Evolutionary conservation across 2,329 filamentous ascomycete species (phyloP).

Genomic region (Colletotrichum tropicicola): DNA sequence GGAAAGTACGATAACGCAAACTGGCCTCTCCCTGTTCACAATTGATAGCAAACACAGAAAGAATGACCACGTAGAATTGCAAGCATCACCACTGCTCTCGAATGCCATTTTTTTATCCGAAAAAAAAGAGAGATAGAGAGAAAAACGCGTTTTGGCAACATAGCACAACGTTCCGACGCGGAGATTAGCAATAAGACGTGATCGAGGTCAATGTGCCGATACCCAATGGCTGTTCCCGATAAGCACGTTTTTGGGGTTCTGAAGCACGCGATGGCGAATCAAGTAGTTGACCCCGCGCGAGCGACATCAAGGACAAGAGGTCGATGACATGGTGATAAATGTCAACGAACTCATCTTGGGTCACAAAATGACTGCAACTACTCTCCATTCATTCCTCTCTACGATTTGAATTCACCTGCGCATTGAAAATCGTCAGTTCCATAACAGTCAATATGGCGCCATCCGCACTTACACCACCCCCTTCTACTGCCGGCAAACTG

Average conservation of each 20-base stretch:
- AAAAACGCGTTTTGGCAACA: too few relatives aligned
- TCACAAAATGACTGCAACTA: not conserved
- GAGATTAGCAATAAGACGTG: too few relatives aligned
- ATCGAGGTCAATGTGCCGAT: too few relatives aligned
- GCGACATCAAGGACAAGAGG: not conserved
- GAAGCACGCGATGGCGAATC: conserved; percentile 2
- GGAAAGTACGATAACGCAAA: too few relatives aligned
- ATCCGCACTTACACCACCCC: not conserved
- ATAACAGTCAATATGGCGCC: not conserved
- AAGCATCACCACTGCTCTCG: too few relatives aligned
- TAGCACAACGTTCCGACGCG: too few relatives aligned
- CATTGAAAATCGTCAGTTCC: not conserved
- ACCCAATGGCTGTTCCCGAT: not conserved
- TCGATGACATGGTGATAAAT: not conserved
- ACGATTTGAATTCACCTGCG: not conserved
- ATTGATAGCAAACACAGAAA: too few relatives aligned
- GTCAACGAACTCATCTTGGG: not conserved
- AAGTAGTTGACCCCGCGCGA: not conserved
- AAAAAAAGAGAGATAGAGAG: too few relatives aligned
- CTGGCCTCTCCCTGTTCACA: too few relatives aligned
- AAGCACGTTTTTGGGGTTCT: conserved; percentile 1
- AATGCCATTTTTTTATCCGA: too few relatives aligned
- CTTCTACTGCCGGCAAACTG: not conserved
- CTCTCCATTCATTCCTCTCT: not conserved
- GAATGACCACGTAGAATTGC: too few relatives aligned